Evolutionary conservation across 1,139 yeast species (phyloP), one percentile per base, ranked within the genome.

Genomic region (Wickerhamomyces sp.): DNA sequence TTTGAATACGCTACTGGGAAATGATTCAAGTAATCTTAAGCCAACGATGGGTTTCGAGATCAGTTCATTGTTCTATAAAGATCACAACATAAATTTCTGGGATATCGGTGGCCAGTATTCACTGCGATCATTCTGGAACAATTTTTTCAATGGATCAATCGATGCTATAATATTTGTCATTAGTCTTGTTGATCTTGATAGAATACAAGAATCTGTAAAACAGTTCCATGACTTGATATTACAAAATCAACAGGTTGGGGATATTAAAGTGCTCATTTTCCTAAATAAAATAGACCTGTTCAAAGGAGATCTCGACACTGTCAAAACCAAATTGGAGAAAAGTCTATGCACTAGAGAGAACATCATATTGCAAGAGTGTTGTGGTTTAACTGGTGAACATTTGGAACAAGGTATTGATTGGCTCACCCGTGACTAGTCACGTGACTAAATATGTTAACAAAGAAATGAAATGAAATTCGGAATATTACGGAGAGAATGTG

Each of bases 81-180:
- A 72, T 30, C 68, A 74, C 41, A 72, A 74, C 45, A 65, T 92
- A 40, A 87, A 89, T 58, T 74, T 92, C 49, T 92, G 97, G 97
- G 98, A 92, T 60, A 78, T 92, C 35, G 97, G 97, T 3, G 98
- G 98, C 4, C 97, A 92, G 61, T 78, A 78, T 55, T 73, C 87
- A 20, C 68, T 92, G 38, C 68, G 97, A 35, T 70, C 79, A 29
- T 74, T 92, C 72, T 92, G 98, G 98, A 75, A 84, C 19, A 76
- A 89, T 44, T 92, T 92, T 65, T 90, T 85, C 22, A 49, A 49
- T 56, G 97, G 89, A 47, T 78, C 78, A 50, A 85, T 96, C 7
- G 92, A 90, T 53, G 76, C 79, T 13, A 68, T 90, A 20, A 63
- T 90, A n/a, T 90, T 97, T 97, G 96, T 90, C n/a, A 74, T 90